Conservation (phyloP, 1,284 basidiomycete genomes). For the Thecaphora frezii region DNA sequence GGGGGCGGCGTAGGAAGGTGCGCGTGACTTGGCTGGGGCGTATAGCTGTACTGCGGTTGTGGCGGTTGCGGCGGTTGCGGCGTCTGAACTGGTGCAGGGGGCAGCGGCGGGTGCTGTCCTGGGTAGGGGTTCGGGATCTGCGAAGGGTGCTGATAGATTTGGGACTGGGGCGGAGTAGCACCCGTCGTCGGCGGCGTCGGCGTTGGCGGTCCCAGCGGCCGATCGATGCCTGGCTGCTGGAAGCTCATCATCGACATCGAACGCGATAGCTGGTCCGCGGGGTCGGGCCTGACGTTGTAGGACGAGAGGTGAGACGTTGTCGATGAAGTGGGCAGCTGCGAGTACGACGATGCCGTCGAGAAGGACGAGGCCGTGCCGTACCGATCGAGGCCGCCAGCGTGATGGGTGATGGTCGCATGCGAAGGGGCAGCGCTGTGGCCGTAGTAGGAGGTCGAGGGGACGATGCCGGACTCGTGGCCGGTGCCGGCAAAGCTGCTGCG, state of each 20-base stretch:
- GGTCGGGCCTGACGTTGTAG: conserved; percentile 3
- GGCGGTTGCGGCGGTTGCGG: conserved; percentile 1
- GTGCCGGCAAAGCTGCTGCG: conserved; percentile 20
- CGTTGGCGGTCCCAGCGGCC: conserved; percentile 12
- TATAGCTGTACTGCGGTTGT: conserved; percentile 5
- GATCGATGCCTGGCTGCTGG: conserved; percentile 11
- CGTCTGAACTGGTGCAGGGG: background rate
- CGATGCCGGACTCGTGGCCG: conserved; percentile 18
- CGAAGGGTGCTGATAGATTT: conserved; percentile 22
- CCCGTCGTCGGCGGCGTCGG: conserved; percentile 6
- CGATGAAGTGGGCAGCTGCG: conserved; percentile 17
- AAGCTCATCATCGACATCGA: conserved; percentile 36
- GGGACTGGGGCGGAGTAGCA: conserved; percentile 26
- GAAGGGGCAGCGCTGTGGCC: conserved; percentile 25
- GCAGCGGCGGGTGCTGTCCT: conserved; percentile 7
- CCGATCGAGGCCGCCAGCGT: conserved; percentile 13
- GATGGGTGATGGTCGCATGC: conserved; percentile 18
- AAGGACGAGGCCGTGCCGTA: conserved; percentile 30
- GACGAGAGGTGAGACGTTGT: background rate
- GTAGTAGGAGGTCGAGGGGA: conserved; percentile 27
- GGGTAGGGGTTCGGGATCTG: conserved; percentile 2
- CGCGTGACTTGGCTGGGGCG: background rate
- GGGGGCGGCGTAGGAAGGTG: background rate
- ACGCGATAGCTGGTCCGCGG: conserved; percentile 19
- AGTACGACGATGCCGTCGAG: conserved; percentile 9